Base-by-base conservation (phyloP, 2,329 filamentous ascomycete genomes). In the Cryphonectria naterciae region DNA sequence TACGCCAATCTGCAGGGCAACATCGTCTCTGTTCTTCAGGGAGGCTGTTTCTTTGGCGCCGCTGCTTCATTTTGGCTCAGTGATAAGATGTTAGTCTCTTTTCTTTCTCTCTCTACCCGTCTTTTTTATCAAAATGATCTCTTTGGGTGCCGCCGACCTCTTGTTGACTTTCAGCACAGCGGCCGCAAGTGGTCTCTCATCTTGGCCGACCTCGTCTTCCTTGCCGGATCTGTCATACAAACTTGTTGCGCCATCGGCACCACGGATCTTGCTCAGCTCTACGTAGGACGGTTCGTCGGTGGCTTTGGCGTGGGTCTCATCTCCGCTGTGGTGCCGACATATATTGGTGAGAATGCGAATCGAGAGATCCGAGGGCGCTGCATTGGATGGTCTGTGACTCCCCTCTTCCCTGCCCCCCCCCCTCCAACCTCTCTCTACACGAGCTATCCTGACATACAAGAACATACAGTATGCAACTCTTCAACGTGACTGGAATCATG, bases 61-160 rank as follows among this genome's bases (percentile, higher is more conserved):
- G 70, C 67, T 13, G 58, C 68, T 25, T 72, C 68, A 4, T 83
- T 86, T 65, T 80, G 84, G 0, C 82, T 81, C 65, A 82, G 91
- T 83, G 83, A 89, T 81, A 90, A 87, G 13, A 81, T 87, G 54
- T 65, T 19, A 4, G 63, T 46, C 25, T 17, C 28, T n/a, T 22
- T 22, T 32, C 10, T 25, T 7, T 10, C 4, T 25, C 25, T 49
- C 37, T 39, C 37, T 11, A 13, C 22, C 35, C 25, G 2, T 28
- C 22, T 22, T 28, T 19, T 25, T 6, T 19, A 10, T 25, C 41
- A 10, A 8, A n/a, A 15, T 37, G 41, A 22, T 11, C 28, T 37
- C 39, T 52, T 7, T 35, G n/a, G 19, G n/a, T n/a, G 5, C n/a
- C 32, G 6, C 17, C 15, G 25, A 8, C 22, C 15, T 37, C 3